These are phyloP conservation scores for Pyrenophora graminea DNA, from an alignment of 2,329 filamentous ascomycete species.

Conservation along the genomic window DNA sequence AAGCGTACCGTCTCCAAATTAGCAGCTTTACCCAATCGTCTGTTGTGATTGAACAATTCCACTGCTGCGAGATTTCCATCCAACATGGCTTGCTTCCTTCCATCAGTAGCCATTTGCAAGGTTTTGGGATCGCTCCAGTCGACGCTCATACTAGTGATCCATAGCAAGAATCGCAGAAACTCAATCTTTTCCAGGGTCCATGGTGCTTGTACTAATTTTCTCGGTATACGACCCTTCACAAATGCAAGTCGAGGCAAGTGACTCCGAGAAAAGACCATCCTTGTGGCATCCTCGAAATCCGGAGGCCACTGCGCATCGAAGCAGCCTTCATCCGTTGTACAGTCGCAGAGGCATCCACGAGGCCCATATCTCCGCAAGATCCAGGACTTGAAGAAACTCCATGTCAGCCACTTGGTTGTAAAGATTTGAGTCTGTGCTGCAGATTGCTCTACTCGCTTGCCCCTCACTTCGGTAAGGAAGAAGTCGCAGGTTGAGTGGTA, in stretches of 20 bases:
- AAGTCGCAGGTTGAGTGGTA: conserved; percentile 33
- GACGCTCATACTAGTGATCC: conserved; percentile 38
- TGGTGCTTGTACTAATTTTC: conserved; percentile 33
- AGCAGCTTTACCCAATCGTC: conserved; percentile 35
- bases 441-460: conserved; percentile 19
- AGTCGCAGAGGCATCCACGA: conserved; percentile 34
- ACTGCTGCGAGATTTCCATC: conserved; percentile 38
- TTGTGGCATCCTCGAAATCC: conserved; percentile 32
- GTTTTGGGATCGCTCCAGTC: conserved; percentile 32
- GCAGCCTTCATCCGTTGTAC: conserved; percentile 23
- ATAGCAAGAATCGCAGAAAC: conserved; percentile 39
- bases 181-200: conserved; percentile 36
- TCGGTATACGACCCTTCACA: conserved; percentile 36
- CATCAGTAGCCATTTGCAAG: conserved; percentile 15
- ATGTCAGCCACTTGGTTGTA: conserved; percentile 40
- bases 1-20: conserved; percentile 28
- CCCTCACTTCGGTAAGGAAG: conserved; percentile 21
- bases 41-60: conserved; percentile 41
- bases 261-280: conserved; percentile 36
- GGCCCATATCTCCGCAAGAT: conserved; percentile 21
- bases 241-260: conserved; percentile 34
- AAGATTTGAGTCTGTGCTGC: conserved; percentile 34
- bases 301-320: conserved; percentile 40
- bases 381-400: conserved; percentile 37
- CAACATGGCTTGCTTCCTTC: conserved; percentile 32